These are phyloP conservation scores for Galerina sulciceps DNA, from an alignment of 768 basidiomycete genomes.

Conservation along the genomic window DNA sequence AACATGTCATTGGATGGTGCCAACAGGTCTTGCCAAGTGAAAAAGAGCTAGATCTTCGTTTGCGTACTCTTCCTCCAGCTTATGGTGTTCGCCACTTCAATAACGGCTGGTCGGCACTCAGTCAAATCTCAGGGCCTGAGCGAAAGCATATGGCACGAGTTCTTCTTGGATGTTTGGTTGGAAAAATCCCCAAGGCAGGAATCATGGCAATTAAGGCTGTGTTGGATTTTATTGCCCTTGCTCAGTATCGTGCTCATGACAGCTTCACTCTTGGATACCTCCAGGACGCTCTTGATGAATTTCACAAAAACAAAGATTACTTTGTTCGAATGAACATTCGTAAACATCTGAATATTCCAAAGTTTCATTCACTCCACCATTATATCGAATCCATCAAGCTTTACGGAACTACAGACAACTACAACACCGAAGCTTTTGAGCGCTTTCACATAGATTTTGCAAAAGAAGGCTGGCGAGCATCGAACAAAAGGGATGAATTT, in stretches of 20 bases:
- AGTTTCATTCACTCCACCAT: constrained; percentile 19
- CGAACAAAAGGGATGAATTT: constrained; percentile 29
- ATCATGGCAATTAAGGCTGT: constrained; percentile 20
- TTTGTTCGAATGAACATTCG: constrained; percentile 18
- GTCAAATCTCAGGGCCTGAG: constrained; percentile 43
- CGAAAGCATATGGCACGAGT: constrained; percentile 36
- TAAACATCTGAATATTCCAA: constrained; percentile 38
- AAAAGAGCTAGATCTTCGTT: constrained; percentile 19
- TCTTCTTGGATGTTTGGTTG: constrained; percentile 30
- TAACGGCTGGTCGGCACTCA: constrained; percentile 40
- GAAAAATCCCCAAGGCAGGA: constrained; percentile 8
- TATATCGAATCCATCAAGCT: constrained; percentile 27
- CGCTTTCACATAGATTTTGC: constrained; percentile 43
- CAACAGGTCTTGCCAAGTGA: not conserved
- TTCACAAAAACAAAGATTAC: constrained; percentile 10
- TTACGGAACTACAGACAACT: constrained; percentile 33
- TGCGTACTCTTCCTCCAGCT: constrained; percentile 35
- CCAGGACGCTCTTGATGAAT: constrained; percentile 8
- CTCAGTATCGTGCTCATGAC: constrained; percentile 30
- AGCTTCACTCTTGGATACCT: constrained; percentile 17
- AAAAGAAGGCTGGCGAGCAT: constrained; percentile 32
- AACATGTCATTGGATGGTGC: constrained; percentile 13
- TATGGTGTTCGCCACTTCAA: constrained; percentile 37
- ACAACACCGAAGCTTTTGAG: constrained; percentile 35
- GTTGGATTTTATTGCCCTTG: constrained; percentile 36